These are phyloP conservation scores for Cladosporium sp. DNA, from an alignment of 2,329 filamentous ascomycete species.

Conservation along the genomic window DNA sequence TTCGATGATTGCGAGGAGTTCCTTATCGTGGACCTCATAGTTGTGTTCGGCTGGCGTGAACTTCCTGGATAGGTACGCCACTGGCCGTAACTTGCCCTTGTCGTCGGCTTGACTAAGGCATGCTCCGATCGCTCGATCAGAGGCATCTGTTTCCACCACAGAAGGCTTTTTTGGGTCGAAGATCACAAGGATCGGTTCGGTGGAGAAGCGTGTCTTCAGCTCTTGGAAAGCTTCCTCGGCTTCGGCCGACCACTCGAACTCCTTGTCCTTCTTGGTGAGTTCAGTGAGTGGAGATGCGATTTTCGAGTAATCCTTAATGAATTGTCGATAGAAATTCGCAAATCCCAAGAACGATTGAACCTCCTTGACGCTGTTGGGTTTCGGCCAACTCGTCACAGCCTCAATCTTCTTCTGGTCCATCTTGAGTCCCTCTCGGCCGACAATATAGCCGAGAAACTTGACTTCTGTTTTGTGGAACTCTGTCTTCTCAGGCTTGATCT, in stretches of 20 bases:
- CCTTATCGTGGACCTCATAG: constrained; percentile 16
- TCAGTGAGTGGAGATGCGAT: background rate
- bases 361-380: background rate
- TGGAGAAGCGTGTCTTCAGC: too few species aligned
- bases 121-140: too few species aligned
- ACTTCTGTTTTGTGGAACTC: constrained; percentile 28
- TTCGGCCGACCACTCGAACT: too few species aligned
- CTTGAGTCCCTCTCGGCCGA: constrained; percentile 21
- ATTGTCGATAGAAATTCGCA: background rate
- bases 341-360: background rate
- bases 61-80: too few species aligned
- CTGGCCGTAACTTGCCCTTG: too few species aligned
- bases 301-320: background rate
- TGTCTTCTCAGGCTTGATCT: constrained; percentile 22
- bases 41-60: constrained; percentile 7
- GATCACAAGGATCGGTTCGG: background rate
- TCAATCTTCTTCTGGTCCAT: constrained; percentile 15
- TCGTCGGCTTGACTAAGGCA: too few species aligned
- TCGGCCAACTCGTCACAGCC: background rate
- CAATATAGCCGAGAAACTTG: constrained; percentile 24
- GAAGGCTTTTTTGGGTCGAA: too few species aligned
- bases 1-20: constrained; percentile 16
- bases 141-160: too few species aligned
- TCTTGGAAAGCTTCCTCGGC: too few species aligned
- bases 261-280: background rate